A percentile compares a stretch with the other conserved stretches of the same genome.
These are phyloP conservation scores for Coffea eugenioides DNA, from an alignment of 257 asterid species.

Conservation along the genomic window DNA sequence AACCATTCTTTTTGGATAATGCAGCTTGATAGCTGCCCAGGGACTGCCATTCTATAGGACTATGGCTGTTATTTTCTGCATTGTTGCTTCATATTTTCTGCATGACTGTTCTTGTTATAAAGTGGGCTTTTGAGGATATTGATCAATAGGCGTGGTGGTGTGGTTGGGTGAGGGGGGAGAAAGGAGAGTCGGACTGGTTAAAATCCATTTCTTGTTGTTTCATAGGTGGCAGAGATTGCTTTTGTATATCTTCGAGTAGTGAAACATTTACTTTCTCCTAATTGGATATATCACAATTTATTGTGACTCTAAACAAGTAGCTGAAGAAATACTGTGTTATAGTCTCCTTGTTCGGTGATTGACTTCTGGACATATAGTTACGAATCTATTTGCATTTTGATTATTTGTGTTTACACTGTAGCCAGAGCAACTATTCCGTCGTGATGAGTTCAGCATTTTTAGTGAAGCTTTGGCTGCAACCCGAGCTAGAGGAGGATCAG, in stretches of 20 bases:
- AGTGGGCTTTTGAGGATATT: too few species aligned
- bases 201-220: neutral
- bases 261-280: neutral
- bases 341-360: neutral
- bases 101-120: too few species aligned
- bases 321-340: neutral
- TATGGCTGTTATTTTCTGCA: too few species aligned
- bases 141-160: too few species aligned
- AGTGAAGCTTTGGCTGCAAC: conserved; percentile 99
- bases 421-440: conserved; percentile 94
- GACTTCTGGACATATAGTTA: neutral
- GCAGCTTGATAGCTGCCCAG: too few species aligned
- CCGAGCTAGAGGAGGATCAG: conserved; percentile 83
- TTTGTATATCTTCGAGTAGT: too few species aligned
- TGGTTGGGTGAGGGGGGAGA: too few species aligned
- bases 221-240: neutral
- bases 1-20: too few species aligned
- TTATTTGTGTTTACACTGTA: conserved; percentile 29
- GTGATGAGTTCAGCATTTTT: conserved; percentile 57
- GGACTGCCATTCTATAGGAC: too few species aligned
- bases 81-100: too few species aligned
- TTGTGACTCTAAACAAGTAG: neutral
- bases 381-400: conserved; percentile 10
- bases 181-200: too few species aligned
- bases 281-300: neutral